phyloP scores from a whole-genome alignment of 495 filamentous ascomycete genomes.

The Sabuloglossum arenarium region DNA sequence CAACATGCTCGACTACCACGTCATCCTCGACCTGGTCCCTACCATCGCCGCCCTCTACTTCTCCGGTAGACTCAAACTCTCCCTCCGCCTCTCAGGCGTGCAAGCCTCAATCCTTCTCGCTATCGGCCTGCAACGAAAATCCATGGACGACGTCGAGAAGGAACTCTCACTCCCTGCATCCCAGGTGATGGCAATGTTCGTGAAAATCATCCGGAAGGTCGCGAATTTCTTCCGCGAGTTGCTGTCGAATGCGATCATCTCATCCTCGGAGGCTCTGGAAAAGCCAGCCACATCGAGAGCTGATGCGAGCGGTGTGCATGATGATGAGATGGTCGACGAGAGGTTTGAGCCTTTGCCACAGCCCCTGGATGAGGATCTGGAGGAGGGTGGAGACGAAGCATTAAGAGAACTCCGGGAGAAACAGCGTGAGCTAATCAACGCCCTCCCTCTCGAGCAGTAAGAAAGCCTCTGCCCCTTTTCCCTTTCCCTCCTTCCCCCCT shows the following conservation, averaged over 20 bases:
- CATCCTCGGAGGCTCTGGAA: conserved; percentile 39
- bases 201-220: conserved; percentile 82
- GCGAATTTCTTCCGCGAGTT: conserved; percentile 51
- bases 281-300: conserved; percentile 18
- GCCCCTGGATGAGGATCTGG: conserved; percentile 67
- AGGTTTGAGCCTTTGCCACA: conserved; percentile 48
- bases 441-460: conserved; percentile 74
- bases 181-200: conserved; percentile 87
- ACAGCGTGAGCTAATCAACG: conserved; percentile 71
- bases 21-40: conserved; percentile 85
- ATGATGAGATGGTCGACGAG: conserved; percentile 39
- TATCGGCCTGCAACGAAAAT: conserved; percentile 76
- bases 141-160: conserved; percentile 56
- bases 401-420: conserved; percentile 47
- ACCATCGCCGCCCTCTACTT: conserved; percentile 66
- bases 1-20: conserved; percentile 93
- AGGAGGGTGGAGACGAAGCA: conserved; percentile 60
- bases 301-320: conserved; percentile 29
- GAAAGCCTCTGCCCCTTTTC: conserved; percentile 19
- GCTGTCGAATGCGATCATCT: conserved; percentile 43
- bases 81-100: conserved; percentile 49
- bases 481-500: background rate
- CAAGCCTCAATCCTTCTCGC: conserved; percentile 74
- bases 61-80: conserved; percentile 41
- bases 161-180: conserved; percentile 53